Percentiles rank a stretch among this genome's conserved stretches.
Conservation (phyloP, 441 rosid genomes). For the Jatropha multifida region DNA sequence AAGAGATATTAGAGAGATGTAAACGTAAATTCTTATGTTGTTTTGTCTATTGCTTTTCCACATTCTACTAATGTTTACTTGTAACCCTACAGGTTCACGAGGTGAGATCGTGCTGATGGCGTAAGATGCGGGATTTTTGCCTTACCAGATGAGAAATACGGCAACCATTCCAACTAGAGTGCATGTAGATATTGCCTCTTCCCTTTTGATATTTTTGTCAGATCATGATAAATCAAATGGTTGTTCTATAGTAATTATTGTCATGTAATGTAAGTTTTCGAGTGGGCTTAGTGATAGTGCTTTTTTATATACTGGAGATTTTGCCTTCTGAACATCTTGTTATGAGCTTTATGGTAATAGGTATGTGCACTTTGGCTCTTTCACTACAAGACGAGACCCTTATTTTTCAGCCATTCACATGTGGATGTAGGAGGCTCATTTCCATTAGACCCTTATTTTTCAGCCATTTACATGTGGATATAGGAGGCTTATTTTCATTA, state of each 20-base stretch:
- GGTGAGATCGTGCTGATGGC: constrained; percentile 44
- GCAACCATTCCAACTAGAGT: constrained; percentile 5
- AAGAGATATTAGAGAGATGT: constrained; percentile 56
- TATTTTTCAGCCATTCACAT: background rate
- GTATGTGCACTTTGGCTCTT: background rate
- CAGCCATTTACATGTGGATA: background rate
- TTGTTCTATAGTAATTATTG: constrained; percentile 6
- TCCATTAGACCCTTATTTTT: background rate
- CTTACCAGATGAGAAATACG: constrained; percentile 3
- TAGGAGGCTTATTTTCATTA: too few species aligned
- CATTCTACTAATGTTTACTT: background rate
- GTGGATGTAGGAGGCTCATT: background rate
- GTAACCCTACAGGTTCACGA: constrained; percentile 36
- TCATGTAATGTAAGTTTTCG: background rate
- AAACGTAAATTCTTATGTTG: constrained; percentile 13
- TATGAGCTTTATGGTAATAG: background rate
- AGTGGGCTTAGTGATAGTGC: background rate
- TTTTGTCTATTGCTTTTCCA: background rate
- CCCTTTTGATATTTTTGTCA: background rate
- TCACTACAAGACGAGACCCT: background rate
- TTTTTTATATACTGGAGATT: background rate
- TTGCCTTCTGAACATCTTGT: background rate
- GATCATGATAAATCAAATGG: background rate
- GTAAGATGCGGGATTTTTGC: constrained; percentile 21
- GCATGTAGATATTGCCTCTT: constrained; percentile 34